Evolutionary conservation across 2,329 filamentous ascomycete species (phyloP).

Genomic region (Lasiodiplodia sp.): DNA sequence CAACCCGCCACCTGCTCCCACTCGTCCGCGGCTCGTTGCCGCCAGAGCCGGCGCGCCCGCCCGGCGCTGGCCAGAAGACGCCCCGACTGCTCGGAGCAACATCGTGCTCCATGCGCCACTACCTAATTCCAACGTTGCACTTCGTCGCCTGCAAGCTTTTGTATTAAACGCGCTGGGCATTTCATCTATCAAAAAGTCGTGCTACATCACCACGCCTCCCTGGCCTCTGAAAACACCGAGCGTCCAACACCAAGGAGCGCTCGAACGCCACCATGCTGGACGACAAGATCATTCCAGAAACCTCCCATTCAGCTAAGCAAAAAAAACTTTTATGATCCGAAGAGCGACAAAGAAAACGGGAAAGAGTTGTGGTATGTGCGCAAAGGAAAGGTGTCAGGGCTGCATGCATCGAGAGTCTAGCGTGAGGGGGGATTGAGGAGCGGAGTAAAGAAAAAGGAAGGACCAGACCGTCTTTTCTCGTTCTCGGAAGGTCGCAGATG

Average conservation of each 20-base stretch:
- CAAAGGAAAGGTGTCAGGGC: conserved; percentile 5
- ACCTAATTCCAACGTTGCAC: conserved; percentile 25
- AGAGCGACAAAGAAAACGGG: conserved; percentile 16
- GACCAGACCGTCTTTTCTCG: conserved; percentile 8
- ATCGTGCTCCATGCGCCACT: conserved; percentile 20
- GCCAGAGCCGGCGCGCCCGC: not conserved
- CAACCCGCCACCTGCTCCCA: not conserved
- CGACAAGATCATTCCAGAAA: conserved; percentile 8
- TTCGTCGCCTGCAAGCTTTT: not conserved
- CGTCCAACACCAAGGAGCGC: conserved; percentile 19
- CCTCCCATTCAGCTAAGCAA: conserved; percentile 27
- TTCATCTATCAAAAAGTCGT: conserved; percentile 24
- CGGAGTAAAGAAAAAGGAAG: conserved; percentile 18
- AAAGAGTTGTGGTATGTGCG: conserved; percentile 24
- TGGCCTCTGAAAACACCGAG: conserved; percentile 10
- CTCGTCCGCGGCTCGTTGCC: conserved; percentile 1
- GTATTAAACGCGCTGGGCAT: conserved; percentile 25
- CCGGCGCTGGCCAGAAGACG: conserved; percentile 21
- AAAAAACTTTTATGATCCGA: conserved; percentile 20
- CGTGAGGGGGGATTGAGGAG: conserved; percentile 8
- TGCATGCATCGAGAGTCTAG: conserved; percentile 22
- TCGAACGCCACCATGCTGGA: conserved; percentile 12
- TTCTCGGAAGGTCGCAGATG: conserved; percentile 3
- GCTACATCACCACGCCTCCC: conserved; percentile 13
- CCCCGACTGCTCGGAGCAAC: conserved; percentile 8